Percentiles rank a stretch among this genome's conserved stretches.
Conservation (phyloP, 2,329 filamentous ascomycete species). For the Hypoxylon sp. region DNA sequence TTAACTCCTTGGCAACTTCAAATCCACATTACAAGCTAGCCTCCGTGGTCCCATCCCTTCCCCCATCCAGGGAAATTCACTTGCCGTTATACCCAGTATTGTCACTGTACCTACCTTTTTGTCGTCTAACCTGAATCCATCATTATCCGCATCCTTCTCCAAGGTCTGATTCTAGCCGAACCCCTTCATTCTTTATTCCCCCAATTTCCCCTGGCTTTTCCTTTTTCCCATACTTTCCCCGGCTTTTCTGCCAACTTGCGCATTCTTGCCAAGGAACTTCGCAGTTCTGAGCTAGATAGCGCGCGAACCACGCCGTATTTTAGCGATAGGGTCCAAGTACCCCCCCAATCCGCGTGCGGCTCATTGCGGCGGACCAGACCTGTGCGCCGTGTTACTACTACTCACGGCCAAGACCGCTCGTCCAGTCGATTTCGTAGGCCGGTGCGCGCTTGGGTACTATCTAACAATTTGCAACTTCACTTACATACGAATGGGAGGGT, state of each 20-base stretch:
- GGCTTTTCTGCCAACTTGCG: slow-evolving; percentile 43
- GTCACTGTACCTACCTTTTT: slow-evolving; percentile 36
- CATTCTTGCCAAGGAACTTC: slow-evolving; percentile 42
- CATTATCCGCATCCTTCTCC: slow-evolving; percentile 41
- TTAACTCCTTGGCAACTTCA: slow-evolving; percentile 39
- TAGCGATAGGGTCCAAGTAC: slow-evolving; percentile 39
- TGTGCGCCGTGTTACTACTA: slow-evolving; percentile 36
- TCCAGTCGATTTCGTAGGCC: slow-evolving; percentile 19
- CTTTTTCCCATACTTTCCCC: slow-evolving; percentile 28
- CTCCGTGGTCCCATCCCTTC: slow-evolving; percentile 29
- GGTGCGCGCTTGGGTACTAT: slow-evolving; percentile 32
- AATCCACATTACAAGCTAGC: slow-evolving; percentile 37
- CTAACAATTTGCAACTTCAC: slow-evolving; percentile 29
- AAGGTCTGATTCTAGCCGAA: slow-evolving; percentile 42
- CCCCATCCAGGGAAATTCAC: slow-evolving; percentile 25
- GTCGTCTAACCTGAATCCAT: slow-evolving; percentile 42
- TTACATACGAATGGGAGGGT: slow-evolving; percentile 38
- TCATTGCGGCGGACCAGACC: slow-evolving; percentile 38
- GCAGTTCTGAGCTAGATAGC: slow-evolving; percentile 38
- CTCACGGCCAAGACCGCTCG: slow-evolving; percentile 27
- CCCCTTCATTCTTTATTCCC: slow-evolving; percentile 44
- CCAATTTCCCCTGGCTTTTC: slow-evolving; percentile 33
- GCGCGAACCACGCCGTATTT: slow-evolving; percentile 37
- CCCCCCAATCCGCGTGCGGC: slow-evolving; percentile 42
- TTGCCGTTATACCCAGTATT: slow-evolving; percentile 42